Evolutionary conservation across 805 yeast species (phyloP).

Genomic region (Saturnispora diversa): DNA sequence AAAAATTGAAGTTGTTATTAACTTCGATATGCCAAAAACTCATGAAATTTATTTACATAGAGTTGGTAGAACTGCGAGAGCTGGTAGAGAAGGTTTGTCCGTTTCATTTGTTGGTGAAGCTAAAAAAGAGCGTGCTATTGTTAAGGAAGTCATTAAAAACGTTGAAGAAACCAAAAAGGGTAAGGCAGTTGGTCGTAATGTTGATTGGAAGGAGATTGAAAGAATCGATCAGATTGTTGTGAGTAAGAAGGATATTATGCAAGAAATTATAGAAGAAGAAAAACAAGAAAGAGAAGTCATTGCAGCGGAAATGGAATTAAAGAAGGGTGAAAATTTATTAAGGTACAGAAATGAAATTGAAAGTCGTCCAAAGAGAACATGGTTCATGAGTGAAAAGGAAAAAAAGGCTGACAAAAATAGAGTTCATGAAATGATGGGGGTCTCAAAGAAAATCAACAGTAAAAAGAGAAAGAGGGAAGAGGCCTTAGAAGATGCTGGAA

Average conservation of each 20-base stretch:
- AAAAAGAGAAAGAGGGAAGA: constrained; percentile 65
- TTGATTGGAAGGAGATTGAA: constrained; percentile 85
- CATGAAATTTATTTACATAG: constrained; percentile 91
- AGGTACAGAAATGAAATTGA: constrained; percentile 75
- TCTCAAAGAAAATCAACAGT: constrained; percentile 46
- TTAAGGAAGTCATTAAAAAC: constrained; percentile 79
- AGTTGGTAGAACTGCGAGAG: constrained; percentile 99
- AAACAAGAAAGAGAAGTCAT: constrained; percentile 78
- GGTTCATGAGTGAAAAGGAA: constrained; percentile 72
- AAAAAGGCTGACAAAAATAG: constrained; percentile 36
- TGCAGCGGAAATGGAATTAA: constrained; percentile 84
- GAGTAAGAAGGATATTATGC: constrained; percentile 49
- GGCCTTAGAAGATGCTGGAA: constrained; percentile 45
- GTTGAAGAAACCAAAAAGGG: constrained; percentile 41
- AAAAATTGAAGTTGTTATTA: constrained; percentile 88
- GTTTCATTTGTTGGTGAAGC: constrained; percentile 92
- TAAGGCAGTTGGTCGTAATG: constrained; percentile 78
- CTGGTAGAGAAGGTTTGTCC: constrained; percentile 92
- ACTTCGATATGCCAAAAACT: constrained; percentile 91
- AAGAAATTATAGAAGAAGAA: constrained; percentile 81
- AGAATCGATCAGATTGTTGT: constrained; percentile 54
- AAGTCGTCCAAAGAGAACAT: constrained; percentile 89
- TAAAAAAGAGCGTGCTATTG: constrained; percentile 78
- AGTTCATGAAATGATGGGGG: constrained; percentile 28
- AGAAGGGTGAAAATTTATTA: constrained; percentile 76